A percentile compares a stretch with the other conserved stretches of the same genome.
Conservation (phyloP, 768 basidiomycete genomes). For the Rhodotorula paludigena region DNA sequence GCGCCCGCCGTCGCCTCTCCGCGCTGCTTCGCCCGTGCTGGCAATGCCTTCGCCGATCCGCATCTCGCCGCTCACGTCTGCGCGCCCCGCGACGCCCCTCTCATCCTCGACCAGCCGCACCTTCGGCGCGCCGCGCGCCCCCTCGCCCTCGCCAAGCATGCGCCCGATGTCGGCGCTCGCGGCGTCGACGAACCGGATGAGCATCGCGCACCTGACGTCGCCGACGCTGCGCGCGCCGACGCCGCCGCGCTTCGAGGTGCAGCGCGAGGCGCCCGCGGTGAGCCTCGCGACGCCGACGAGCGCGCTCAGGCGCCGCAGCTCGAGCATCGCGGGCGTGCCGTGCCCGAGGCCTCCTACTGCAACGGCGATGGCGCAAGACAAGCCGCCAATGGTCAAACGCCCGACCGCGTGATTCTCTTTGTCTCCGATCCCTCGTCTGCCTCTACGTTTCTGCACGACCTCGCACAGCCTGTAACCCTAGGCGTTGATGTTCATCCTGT, state of each 20-base stretch:
- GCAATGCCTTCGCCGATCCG: no score
- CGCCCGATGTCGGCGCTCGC: not conserved
- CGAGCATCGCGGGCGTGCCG: not conserved
- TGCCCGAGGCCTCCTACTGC: no score
- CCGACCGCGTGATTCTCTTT: no score
- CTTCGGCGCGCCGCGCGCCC: not conserved
- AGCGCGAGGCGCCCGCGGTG: no score
- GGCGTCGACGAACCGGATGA: slow-evolving; percentile 5
- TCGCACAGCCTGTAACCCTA: no score
- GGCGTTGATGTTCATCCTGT: no score
- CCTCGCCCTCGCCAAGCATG: not conserved
- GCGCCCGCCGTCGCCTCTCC: not conserved
- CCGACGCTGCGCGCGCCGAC: not conserved
- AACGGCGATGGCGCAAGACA: no score
- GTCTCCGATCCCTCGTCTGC: no score
- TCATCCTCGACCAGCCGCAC: not conserved
- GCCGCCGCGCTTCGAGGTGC: not conserved
- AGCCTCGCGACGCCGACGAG: not conserved
- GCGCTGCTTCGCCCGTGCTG: not conserved
- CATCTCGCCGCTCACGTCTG: not conserved
- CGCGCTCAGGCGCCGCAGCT: not conserved
- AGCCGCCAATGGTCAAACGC: no score
- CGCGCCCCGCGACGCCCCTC: not conserved
- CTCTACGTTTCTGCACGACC: no score
- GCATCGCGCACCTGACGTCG: slow-evolving; percentile 13